These are phyloP conservation scores for Peronosclerospora sorghi DNA, from an alignment of 352 stramenopile species.

Conservation along the genomic window DNA sequence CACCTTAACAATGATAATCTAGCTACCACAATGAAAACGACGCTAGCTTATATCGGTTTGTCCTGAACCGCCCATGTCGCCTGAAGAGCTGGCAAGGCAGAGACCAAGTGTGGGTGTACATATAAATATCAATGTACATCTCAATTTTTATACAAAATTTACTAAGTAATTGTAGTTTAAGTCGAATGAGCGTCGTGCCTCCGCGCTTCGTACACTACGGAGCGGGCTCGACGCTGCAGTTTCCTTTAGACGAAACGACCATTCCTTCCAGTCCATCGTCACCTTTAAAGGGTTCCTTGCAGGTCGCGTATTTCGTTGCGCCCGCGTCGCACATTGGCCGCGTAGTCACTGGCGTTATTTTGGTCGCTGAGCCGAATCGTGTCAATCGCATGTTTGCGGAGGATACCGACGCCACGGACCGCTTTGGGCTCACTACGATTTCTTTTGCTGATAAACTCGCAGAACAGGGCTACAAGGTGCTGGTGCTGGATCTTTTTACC, in stretches of 20 bases:
- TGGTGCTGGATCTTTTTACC: conserved; percentile 49
- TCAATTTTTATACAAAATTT: too few relatives aligned
- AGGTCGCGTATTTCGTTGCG: conserved; percentile 59
- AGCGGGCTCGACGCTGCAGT: conserved; percentile 36
- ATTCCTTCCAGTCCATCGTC: not conserved
- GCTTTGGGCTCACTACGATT: conserved; percentile 44
- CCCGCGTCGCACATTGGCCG: conserved; percentile 68
- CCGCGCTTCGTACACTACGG: conserved; percentile 37
- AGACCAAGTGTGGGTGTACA: too few relatives aligned
- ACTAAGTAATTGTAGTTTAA: too few relatives aligned
- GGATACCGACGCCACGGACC: conserved; percentile 8
- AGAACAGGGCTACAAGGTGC: conserved; percentile 82
- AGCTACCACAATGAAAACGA: too few relatives aligned
- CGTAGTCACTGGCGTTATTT: conserved; percentile 74
- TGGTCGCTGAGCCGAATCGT: conserved; percentile 37
- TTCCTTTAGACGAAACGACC: conserved; percentile 22
- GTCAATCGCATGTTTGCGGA: conserved; percentile 22
- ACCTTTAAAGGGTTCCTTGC: conserved; percentile 1
- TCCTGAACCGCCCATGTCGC: too few relatives aligned
- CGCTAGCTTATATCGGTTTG: too few relatives aligned
- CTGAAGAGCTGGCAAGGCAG: too few relatives aligned
- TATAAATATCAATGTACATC: too few relatives aligned
- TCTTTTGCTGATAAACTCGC: conserved; percentile 81
- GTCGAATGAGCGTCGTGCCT: conserved; percentile 14
- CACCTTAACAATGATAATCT: too few relatives aligned